Evolutionary conservation across 106 monocot species (phyloP), one percentile per base, ranked within the genome.

Genomic region (Narthecium ossifragum): DNA sequence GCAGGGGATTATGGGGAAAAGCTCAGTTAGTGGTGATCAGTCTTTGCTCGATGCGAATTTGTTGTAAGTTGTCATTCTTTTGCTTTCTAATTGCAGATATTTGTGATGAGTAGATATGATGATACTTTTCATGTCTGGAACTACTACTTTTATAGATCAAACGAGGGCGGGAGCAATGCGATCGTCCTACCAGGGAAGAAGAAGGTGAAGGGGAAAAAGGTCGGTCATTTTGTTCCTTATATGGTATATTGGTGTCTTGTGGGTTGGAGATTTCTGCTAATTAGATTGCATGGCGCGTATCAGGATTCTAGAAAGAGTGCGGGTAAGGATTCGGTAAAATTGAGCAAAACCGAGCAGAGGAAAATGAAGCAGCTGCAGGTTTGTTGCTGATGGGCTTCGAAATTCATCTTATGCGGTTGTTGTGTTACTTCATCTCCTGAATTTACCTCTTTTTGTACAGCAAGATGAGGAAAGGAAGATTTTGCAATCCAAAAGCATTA

Each of bases 311-410:
- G 69, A 62, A 78, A 55, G 62, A 50, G 24, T 45, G 67, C 59
- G 37, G 28, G 27, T 6, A 65, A 49, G 52, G 63, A 41, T 50
- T 53, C 69, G 20, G 73, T 70, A 22, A 22, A 27, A n/a, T n/a
- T 80, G 59, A 86, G 86, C 64, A 96, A 90, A 71, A 86, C 33
- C 61, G 83, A 90, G 62, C 75, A 66, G 21, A 86, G 71, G 55
- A 96, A 96, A 53, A 34, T 96, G 36, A 78, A 76, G 43, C 69
- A 82, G 54, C 38, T 94, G 57, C 80, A 86, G 75, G 91, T 91
- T 0, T 31, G 59, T 49, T 30, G n/a, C 17, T 71, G 37, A 31
- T 57, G 26, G 31, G 43, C 34, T 47, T 18, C 62, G 8, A 15
- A 34, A 4, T 40, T 46, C n/a, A 36, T 33, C 2, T 13, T 59